Evolutionary conservation across 2,329 filamentous ascomycete genomes (phyloP).

Genomic region (Arthrobotrys musiformis): DNA sequence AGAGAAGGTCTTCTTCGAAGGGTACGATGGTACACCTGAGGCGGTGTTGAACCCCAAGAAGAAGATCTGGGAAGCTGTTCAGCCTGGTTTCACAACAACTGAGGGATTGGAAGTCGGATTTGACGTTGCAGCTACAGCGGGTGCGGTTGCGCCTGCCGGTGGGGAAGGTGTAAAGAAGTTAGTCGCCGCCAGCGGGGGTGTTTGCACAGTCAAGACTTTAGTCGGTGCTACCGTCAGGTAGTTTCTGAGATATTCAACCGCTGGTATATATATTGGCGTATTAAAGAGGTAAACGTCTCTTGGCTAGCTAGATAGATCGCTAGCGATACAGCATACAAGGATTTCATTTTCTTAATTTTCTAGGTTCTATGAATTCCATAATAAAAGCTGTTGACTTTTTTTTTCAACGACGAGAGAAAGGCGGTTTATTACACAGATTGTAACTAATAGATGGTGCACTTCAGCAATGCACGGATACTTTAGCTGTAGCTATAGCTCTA

Average conservation of each 20-base stretch:
- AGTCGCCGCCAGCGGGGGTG: constrained; percentile 78
- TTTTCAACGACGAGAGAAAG: neutral
- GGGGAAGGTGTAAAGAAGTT: constrained; percentile 71
- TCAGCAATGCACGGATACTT: neutral
- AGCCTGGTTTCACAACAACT: constrained; percentile 94
- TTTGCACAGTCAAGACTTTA: constrained; percentile 84
- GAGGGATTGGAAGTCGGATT: constrained; percentile 84
- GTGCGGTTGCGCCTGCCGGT: constrained; percentile 67
- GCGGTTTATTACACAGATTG: neutral
- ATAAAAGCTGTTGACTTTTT: constrained; percentile 15
- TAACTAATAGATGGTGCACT: neutral
- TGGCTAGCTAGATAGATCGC: neutral
- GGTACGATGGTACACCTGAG: constrained; percentile 93
- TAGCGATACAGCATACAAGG: neutral
- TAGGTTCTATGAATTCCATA: neutral
- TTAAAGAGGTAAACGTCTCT: neutral
- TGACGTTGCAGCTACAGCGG: constrained; percentile 77
- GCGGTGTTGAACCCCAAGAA: constrained; percentile 97
- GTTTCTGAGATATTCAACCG: too few relatives aligned
- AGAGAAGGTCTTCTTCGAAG: constrained; percentile 90
- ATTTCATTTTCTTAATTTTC: too few relatives aligned
- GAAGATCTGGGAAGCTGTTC: constrained; percentile 97
- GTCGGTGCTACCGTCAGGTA: constrained; percentile 85
- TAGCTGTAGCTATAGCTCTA: neutral
- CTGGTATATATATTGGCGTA: neutral